Percentiles rank a stretch among this genome's conserved stretches.
Evolutionary conservation across 768 basidiomycete species (phyloP).

Genomic region (Mrakia frigida): DNA sequence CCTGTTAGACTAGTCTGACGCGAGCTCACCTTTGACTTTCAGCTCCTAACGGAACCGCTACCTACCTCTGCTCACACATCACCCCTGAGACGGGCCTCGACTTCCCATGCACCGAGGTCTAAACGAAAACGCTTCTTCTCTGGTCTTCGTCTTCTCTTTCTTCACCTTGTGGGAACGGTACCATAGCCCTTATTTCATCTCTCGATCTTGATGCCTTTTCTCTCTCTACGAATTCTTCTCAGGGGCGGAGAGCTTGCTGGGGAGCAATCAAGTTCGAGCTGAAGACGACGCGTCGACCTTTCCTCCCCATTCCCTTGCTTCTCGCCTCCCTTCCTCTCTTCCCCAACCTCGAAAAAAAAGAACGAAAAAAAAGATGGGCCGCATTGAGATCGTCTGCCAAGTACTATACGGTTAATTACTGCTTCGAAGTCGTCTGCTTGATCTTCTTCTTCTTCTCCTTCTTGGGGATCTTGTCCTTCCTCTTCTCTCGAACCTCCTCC

Average conservation of each 20-base stretch:
- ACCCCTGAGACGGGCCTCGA: background rate
- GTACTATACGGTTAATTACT: background rate
- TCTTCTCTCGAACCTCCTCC: conserved; percentile 75
- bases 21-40: too few relatives aligned
- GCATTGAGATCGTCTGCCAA: too few relatives aligned
- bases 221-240: too few relatives aligned
- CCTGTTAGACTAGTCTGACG: too few relatives aligned
- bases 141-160: conserved; percentile 56
- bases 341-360: background rate
- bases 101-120: background rate
- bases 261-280: too few relatives aligned
- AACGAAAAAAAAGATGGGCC: background rate
- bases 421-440: conserved; percentile 48
- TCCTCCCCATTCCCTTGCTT: too few relatives aligned
- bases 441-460: conserved; percentile 84
- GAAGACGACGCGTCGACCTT: too few relatives aligned
- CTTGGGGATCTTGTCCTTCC: conserved; percentile 92
- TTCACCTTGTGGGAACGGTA: conserved; percentile 73
- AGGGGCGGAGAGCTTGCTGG: too few relatives aligned
- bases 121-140: background rate
- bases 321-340: too few relatives aligned
- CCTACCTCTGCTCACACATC: background rate
- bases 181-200: too few relatives aligned
- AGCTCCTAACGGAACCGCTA: background rate
- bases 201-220: too few relatives aligned